Evolutionary conservation across 768 basidiomycete genomes (phyloP).

Genomic region (Phallus indusiatus): DNA sequence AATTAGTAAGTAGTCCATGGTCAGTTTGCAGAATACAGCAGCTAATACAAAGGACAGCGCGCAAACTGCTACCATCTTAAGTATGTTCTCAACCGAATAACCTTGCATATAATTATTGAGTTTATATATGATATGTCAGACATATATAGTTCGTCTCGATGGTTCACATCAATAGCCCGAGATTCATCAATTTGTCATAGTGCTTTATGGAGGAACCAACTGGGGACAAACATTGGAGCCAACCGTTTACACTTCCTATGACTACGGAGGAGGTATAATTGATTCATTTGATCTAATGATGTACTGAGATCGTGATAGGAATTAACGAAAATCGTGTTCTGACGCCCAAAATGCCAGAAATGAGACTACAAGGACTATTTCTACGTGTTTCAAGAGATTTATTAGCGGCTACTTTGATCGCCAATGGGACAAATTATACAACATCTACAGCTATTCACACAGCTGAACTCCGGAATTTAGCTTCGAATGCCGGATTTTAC

Average conservation of each 20-base stretch:
- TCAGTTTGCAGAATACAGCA: background rate
- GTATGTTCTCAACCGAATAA: conserved; percentile 22
- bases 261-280: conserved; percentile 42
- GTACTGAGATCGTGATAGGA: conserved; percentile 18
- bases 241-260: conserved; percentile 51
- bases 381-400: conserved; percentile 42
- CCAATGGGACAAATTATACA: conserved; percentile 42
- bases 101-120: background rate
- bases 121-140: conserved; percentile 21
- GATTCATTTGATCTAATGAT: background rate
- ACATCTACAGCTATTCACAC: conserved; percentile 34
- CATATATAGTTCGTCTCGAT: conserved; percentile 33
- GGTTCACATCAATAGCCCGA: background rate
- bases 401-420: conserved; percentile 32
- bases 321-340: conserved; percentile 45
- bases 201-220: conserved; percentile 57
- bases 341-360: conserved; percentile 41
- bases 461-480: conserved; percentile 37
- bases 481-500: conserved; percentile 39
- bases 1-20: conserved; percentile 28
- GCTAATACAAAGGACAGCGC: conserved; percentile 18
- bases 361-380: conserved; percentile 47
- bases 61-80: conserved; percentile 43
- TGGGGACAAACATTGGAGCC: conserved; percentile 52
- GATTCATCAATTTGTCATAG: conserved; percentile 15